Percentiles rank a stretch among this genome's conserved stretches.
phyloP scores from a whole-genome alignment of 495 filamentous ascomycete species.

The Podospora comata region DNA sequence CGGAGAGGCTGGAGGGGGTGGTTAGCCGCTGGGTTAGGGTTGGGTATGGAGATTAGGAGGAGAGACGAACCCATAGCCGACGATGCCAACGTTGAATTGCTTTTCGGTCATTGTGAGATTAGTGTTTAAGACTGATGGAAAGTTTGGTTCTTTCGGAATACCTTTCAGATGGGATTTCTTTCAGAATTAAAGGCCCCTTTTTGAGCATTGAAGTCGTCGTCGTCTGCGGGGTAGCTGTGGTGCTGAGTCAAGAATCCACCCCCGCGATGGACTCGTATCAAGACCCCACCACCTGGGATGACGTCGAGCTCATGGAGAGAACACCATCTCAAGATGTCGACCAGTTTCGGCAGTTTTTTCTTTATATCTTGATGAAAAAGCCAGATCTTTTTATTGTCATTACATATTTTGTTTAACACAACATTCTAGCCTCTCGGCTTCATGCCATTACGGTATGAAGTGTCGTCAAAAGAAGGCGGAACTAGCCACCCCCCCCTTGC shows the following conservation, averaged over 20 bases:
- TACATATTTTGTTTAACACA: too few species aligned
- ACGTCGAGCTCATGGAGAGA: not conserved
- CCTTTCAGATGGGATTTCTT: not conserved
- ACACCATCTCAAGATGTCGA: not conserved
- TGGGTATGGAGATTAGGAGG: too few species aligned
- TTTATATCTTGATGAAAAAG: too few species aligned
- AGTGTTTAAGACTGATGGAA: not conserved
- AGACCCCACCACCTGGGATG: not conserved
- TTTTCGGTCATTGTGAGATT: slow-evolving; percentile 25
- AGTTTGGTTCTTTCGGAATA: not conserved
- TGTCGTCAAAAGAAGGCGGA: not conserved
- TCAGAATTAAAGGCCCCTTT: not conserved
- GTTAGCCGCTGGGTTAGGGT: slow-evolving; percentile 14
- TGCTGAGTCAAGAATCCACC: not conserved
- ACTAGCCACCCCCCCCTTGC: not conserved
- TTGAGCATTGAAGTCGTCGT: not conserved
- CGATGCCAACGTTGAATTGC: slow-evolving; percentile 50
- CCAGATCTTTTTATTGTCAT: too few species aligned
- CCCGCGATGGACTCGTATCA: not conserved
- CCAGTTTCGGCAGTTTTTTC: not conserved
- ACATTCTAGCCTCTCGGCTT: too few species aligned
- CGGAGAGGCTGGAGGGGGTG: slow-evolving; percentile 58
- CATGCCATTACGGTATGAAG: not conserved
- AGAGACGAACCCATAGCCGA: slow-evolving; percentile 51
- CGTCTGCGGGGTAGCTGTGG: not conserved